Evolutionary conservation across 352 stramenopile genomes (phyloP), one percentile per base, ranked within the genome.

Genomic region (Globisporangium spinosum): DNA sequence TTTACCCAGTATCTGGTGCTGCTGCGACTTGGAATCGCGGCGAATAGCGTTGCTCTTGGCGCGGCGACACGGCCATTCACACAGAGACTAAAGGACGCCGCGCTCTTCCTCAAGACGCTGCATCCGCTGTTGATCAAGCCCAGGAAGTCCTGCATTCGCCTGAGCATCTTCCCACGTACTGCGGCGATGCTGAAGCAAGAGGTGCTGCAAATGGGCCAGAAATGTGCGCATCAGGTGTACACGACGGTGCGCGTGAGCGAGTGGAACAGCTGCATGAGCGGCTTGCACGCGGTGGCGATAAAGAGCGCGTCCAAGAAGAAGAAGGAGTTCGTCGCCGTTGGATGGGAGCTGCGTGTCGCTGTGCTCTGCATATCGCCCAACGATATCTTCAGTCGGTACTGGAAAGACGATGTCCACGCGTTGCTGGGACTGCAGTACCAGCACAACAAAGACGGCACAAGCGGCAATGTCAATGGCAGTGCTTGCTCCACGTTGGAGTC

Each of bases 341-440:
- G 71, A 0, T 93, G 84, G 84, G 70, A 81, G 17, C 51, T 94
- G 38, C 81, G 86, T 27, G 58, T 80, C 9, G 77, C 71, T 0
- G 72, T 87, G 15, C 62, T 93, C 47, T 77, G 76, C 4, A 61
- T 91, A 1, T 65, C 80, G 25, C 80, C 83, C 3, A 76, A 71
- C 4, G 85, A 91, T 58, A 84, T 93, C 38, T 94, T 93, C 17
- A 70, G 62, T 20, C 79, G 81, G 0, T 92, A 91, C 40, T 94
- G 86, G 83, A 84, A 82, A 53, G 84, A 92, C 53, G 86, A 94
- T 56, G 67, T 76, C 2, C 74, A 83, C 12, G 72, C 76, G 3
- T 61, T 93, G 10, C 62, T 91, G 7, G 75, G 81, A 27, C 67
- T 90, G 7, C 83, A 91, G 64, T 83, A 80, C 22, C 76, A 89